A percentile compares a stretch with the other conserved stretches of the same genome.
phyloP scores from a whole-genome alignment of 1,284 basidiomycete species.

The Ceratobasidium sp. region DNA sequence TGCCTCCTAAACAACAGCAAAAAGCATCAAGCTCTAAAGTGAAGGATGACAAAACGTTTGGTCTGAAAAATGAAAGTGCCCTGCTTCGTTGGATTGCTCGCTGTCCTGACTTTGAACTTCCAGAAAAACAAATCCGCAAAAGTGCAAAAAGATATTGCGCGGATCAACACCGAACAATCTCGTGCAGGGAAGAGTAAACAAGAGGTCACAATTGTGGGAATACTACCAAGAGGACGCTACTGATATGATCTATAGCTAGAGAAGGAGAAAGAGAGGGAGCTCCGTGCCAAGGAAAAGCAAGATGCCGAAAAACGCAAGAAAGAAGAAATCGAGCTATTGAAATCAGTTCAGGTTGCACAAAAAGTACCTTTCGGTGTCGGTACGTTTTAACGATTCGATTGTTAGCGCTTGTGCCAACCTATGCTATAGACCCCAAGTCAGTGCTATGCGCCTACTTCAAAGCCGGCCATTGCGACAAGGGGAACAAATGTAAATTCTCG shows the following conservation, averaged over 20 bases:
- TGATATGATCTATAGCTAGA: constrained; percentile 60
- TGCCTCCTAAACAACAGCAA: constrained; percentile 79
- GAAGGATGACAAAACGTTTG: constrained; percentile 89
- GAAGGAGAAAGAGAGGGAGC: constrained; percentile 85
- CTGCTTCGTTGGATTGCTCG: constrained; percentile 18
- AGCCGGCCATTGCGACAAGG: constrained; percentile 89
- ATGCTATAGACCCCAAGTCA: constrained; percentile 82
- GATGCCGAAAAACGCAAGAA: constrained; percentile 88
- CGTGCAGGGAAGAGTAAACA: constrained; percentile 82
- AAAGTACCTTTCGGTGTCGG: constrained; percentile 93
- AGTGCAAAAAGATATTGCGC: constrained; percentile 86
- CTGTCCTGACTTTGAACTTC: constrained; percentile 42
- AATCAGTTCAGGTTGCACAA: constrained; percentile 76
- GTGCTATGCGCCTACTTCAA: constrained; percentile 91
- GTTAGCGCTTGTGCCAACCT: background rate
- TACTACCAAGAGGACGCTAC: background rate
- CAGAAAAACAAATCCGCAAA: constrained; percentile 96
- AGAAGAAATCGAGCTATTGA: constrained; percentile 84
- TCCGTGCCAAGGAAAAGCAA: constrained; percentile 78
- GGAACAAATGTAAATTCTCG: constrained; percentile 57
- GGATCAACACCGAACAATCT: constrained; percentile 76
- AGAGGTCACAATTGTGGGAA: constrained; percentile 53
- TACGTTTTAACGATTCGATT: constrained; percentile 49
- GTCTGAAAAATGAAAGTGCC: constrained; percentile 87
- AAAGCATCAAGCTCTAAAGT: constrained; percentile 67